Evolutionary conservation across 148 eudicot species (phyloP).

Genomic region (Spergularia bocconei): DNA sequence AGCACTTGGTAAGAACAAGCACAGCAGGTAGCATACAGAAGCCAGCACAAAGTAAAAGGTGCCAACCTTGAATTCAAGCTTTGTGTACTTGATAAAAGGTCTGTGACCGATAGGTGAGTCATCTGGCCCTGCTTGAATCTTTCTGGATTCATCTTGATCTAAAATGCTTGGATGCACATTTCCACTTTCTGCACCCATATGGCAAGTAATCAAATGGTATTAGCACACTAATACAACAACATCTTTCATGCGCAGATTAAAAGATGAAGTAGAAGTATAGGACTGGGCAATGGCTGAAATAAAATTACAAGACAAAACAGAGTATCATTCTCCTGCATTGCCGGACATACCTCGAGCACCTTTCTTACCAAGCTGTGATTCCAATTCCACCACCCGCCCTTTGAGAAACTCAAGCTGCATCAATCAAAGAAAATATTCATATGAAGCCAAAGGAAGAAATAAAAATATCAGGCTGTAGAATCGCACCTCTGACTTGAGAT

Average conservation of each 20-base stretch:
- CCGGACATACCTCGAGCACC: conserved; percentile 35
- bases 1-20: conserved; percentile 3
- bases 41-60: not conserved
- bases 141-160: conserved; percentile 37
- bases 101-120: conserved; percentile 43
- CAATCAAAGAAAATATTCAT: not conserved
- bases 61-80: conserved; percentile 76
- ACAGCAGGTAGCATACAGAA: not conserved
- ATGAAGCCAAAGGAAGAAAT: not conserved
- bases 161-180: conserved; percentile 20
- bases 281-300: not conserved
- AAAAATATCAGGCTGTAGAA: conserved; percentile 15
- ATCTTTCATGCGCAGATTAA: not conserved
- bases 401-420: conserved; percentile 56
- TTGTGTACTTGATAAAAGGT: conserved; percentile 74
- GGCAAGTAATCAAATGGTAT: not conserved
- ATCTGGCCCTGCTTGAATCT: conserved; percentile 33
- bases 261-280: not conserved
- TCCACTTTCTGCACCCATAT: conserved; percentile 36
- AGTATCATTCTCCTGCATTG: conserved; percentile 12
- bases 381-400: conserved; percentile 55
- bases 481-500: conserved; percentile 66
- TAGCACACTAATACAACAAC: not conserved
- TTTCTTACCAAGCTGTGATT: conserved; percentile 39
- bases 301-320: not conserved